These are phyloP conservation scores for Mycosphaerella sp. DNA, from an alignment of 2,329 filamentous ascomycete genomes.

Conservation along the genomic window DNA sequence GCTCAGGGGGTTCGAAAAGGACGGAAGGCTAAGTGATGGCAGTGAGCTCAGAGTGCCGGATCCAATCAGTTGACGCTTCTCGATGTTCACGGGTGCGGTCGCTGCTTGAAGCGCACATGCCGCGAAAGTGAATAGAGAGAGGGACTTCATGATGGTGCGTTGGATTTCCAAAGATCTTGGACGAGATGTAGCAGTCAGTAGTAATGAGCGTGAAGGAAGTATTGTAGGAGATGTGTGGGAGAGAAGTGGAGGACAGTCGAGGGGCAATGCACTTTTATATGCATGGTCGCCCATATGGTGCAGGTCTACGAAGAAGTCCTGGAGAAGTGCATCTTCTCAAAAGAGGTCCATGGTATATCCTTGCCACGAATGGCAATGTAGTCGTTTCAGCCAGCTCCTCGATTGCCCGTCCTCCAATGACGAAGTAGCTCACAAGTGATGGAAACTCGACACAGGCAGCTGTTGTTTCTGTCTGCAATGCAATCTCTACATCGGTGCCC, in stretches of 20 bases:
- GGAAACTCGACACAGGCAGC: neutral
- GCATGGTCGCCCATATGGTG: neutral
- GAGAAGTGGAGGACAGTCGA: neutral
- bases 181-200: too few species aligned
- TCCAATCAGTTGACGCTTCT: conserved; percentile 10
- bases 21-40: neutral
- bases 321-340: neutral
- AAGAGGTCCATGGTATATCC: neutral
- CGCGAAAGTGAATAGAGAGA: conserved; percentile 6
- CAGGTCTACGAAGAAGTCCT: neutral
- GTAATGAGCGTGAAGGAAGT: neutral
- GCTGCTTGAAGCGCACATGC: conserved; percentile 9
- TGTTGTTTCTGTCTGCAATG: neutral
- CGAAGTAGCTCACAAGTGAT: neutral
- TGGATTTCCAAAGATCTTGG: neutral
- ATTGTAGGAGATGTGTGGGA: neutral
- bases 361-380: neutral
- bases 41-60: neutral
- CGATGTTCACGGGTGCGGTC: conserved; percentile 17
- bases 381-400: neutral
- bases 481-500: neutral
- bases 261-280: neutral
- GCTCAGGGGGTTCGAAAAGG: neutral
- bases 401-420: too few species aligned
- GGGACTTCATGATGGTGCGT: conserved; percentile 12